A percentile compares a stretch with the other conserved stretches of the same genome.
phyloP scores from a whole-genome alignment of 768 basidiomycete genomes.

The Boletus reticulatus region DNA sequence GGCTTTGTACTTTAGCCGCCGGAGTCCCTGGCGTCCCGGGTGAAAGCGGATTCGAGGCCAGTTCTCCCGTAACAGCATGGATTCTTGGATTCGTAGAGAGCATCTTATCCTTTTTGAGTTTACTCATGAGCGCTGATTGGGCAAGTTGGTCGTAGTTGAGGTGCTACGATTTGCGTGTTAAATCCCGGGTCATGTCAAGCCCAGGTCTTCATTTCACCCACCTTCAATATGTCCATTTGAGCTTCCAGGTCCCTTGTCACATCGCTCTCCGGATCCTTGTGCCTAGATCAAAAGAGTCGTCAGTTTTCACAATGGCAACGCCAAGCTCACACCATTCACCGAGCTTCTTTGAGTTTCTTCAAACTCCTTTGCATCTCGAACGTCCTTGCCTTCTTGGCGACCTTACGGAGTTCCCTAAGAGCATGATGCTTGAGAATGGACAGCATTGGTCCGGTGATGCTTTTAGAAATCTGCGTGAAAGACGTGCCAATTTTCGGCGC shows the following conservation, averaged over 20 bases:
- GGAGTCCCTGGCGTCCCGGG: conserved; percentile 41
- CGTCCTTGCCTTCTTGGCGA: conserved; percentile 75
- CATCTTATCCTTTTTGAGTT: conserved; percentile 68
- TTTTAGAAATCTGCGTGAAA: conserved; percentile 9
- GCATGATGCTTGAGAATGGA: conserved; percentile 61
- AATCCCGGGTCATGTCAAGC: background rate
- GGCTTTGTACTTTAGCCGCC: conserved; percentile 61
- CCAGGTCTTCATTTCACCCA: conserved; percentile 27
- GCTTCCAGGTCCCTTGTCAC: conserved; percentile 51
- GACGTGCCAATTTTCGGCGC: conserved; percentile 55
- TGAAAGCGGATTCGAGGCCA: conserved; percentile 35
- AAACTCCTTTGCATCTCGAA: conserved; percentile 83
- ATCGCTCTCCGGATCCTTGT: conserved; percentile 36
- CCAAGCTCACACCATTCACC: conserved; percentile 42
- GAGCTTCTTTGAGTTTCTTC: conserved; percentile 71
- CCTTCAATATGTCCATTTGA: conserved; percentile 67
- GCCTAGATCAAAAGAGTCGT: conserved; percentile 21
- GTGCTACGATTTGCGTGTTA: conserved; percentile 38
- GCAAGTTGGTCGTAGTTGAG: conserved; percentile 59
- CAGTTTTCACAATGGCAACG: background rate
- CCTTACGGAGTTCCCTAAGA: conserved; percentile 67
- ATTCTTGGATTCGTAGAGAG: conserved; percentile 52
- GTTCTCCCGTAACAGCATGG: conserved; percentile 45
- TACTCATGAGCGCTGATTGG: conserved; percentile 63
- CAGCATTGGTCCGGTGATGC: conserved; percentile 7